Base-by-base conservation (phyloP, 495 filamentous ascomycete species). In the Amorphotheca resinae region DNA sequence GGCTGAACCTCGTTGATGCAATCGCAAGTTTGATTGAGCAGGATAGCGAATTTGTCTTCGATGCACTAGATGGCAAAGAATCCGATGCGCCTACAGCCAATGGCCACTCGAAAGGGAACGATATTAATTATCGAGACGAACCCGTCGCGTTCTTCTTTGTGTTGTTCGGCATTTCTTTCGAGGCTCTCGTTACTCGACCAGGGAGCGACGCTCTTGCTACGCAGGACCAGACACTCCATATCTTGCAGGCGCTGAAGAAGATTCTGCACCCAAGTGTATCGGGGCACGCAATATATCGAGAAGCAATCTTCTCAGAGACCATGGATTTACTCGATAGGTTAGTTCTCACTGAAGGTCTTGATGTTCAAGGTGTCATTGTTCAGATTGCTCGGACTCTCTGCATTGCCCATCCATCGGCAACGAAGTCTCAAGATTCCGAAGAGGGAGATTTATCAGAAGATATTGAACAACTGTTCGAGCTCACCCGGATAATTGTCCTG, bases 61-160 rank as follows among this genome's bases (percentile, higher is more conserved):
- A 96, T 56, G 93, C 91, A 14, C 63, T 96, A 1, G 91, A 99
- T 58, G 86, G 86, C 26, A 95, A 88, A 59, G 74, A 79, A 40
- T 64, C 73, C 9, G 63, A 75, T 17, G 61, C 56, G 1, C 54
- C 68, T 3, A 58, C 65, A 22, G 52, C 63, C 2, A 72, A 78
- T 55, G 76, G 65, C 3, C 69, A 69, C 46, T 59, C 64, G 2
- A 72, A 68, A 41, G 67, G 64, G 1, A 72, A 75, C 11, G 82
- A 86, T 50, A 96, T 99, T 60, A 94, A 95, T 55, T 96, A 96
- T 55, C 85, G 91, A 15, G 89, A 95, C 56, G 93, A 99, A 57
- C 91, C 91, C 0, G 87, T 95, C 12, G 91, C 91, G 0, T 99
- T 99, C 69, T 99, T 99, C 64, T 99, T 99, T 52, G 87, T 99